Conservation (phyloP, 306 rosid species). For the Cicer yamashitae region DNA sequence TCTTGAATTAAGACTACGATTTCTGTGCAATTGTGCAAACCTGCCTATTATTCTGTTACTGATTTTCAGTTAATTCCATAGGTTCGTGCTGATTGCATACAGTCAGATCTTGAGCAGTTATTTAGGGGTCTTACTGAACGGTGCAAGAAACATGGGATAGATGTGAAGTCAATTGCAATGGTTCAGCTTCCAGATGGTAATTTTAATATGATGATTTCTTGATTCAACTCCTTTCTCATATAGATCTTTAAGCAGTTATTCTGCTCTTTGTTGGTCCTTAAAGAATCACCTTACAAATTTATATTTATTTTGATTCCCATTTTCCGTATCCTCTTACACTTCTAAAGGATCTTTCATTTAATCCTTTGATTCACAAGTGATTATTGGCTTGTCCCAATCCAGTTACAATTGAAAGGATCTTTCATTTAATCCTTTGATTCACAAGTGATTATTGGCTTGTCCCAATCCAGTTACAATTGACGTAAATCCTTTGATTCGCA, state of each 20-base stretch:
- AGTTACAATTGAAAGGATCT: too few species aligned
- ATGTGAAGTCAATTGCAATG: constrained; percentile 71
- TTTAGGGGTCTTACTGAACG: constrained; percentile 77
- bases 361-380: too few species aligned
- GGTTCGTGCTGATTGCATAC: constrained; percentile 97
- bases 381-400: too few species aligned
- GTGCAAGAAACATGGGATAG: constrained; percentile 86
- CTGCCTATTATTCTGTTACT: constrained; percentile 44
- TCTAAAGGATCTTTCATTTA: too few species aligned
- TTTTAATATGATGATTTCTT: constrained; percentile 34
- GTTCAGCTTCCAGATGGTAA: constrained; percentile 87
- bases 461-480: too few species aligned
- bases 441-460: too few species aligned
- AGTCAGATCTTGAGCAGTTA: constrained; percentile 86
- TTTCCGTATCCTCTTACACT: constrained; percentile 10
- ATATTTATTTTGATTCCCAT: constrained; percentile 14
- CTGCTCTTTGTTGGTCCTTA: constrained; percentile 34
- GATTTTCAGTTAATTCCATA: constrained; percentile 51
- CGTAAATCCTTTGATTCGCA: too few species aligned
- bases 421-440: too few species aligned
- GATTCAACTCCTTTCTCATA: constrained; percentile 18
- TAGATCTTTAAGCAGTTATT: neutral
- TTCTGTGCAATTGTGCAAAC: constrained; percentile 28
- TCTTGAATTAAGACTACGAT: constrained; percentile 14
- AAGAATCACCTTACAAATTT: constrained; percentile 29